Base-by-base conservation (phyloP, 306 rosid species). In the Vigna trinervia region DNA sequence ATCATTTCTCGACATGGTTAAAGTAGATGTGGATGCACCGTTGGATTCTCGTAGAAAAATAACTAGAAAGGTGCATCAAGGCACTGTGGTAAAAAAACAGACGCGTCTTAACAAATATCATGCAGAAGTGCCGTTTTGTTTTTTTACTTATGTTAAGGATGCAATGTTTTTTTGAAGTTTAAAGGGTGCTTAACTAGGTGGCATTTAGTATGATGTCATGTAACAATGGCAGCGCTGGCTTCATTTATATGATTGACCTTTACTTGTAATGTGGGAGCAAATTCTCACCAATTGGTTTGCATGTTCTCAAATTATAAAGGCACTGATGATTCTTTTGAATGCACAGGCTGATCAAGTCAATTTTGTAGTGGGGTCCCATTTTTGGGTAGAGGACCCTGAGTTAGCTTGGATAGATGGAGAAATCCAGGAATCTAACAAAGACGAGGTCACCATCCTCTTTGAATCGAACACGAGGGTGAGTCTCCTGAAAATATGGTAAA, bases 371-470 rank as follows among this genome's bases (percentile, higher is more conserved):
- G 98, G 97, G 65, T 84, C 96, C 65, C 86, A 72, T 53, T 81
- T 92, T 76, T 95, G 93, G 95, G 77, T 89, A 41, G 94, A 91
- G 88, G 96, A 95, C 83, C 83, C 88, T 50, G 94, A 88, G 66
- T 54, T 51, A 81, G 87, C 99, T 39, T 95, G 99, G 97, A 12
- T 88, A 72, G 97, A 89, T 71, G 99, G 91, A 66, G 96, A 95
- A 86, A 82, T 95, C 10, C 69, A 84, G 17, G 90, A 87, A 82
- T 82, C 83, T 80, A 71, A 84, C 26, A 85, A 69, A 17, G 77
- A 82, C 19, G 88, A 86, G 60, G 73, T 95, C 81, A 85, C 76
- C 13, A 52, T 90, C 59, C 79, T 63, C 12, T 69, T 66, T 74
- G 82, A 86, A 56, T 80, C 96, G 10, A 96, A 90, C 74, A 81